phyloP scores from a whole-genome alignment of 2,329 filamentous ascomycete genomes.

The Pseudogymnoascus sp. region DNA sequence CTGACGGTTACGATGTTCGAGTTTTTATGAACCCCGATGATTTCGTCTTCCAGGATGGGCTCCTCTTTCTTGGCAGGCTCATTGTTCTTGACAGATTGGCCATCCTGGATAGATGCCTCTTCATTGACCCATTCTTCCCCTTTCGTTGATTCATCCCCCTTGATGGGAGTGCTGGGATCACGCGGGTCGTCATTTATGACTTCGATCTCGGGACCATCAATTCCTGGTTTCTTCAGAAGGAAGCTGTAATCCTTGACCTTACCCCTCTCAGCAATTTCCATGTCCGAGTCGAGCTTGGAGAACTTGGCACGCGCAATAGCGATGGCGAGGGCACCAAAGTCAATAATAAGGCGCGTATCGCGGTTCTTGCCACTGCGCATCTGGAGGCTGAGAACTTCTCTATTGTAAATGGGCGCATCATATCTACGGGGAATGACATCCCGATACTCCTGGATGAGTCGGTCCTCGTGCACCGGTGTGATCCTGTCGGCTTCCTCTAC shows the following conservation, averaged over 20 bases:
- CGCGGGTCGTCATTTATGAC: background rate
- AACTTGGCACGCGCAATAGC: background rate
- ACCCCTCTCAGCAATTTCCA: background rate
- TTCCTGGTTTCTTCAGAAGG: background rate
- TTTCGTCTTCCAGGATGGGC: too few relatives aligned
- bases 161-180: background rate
- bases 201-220: background rate
- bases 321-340: background rate
- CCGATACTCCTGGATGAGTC: background rate
- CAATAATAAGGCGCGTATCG: background rate
- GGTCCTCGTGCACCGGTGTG: background rate
- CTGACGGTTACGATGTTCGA: background rate
- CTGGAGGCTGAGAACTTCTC: background rate
- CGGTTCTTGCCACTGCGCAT: background rate
- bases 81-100: background rate
- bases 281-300: background rate
- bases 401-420: background rate
- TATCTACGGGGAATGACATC: background rate
- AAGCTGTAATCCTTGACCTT: background rate
- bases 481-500: background rate
- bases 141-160: background rate
- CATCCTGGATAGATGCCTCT: background rate
- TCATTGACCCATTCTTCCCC: too few relatives aligned
- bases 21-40: background rate
- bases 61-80: background rate